A percentile compares a stretch with the other conserved stretches of the same genome.
phyloP scores from a whole-genome alignment of 306 rosid genomes.

The Cyclanthera cordifolia region DNA sequence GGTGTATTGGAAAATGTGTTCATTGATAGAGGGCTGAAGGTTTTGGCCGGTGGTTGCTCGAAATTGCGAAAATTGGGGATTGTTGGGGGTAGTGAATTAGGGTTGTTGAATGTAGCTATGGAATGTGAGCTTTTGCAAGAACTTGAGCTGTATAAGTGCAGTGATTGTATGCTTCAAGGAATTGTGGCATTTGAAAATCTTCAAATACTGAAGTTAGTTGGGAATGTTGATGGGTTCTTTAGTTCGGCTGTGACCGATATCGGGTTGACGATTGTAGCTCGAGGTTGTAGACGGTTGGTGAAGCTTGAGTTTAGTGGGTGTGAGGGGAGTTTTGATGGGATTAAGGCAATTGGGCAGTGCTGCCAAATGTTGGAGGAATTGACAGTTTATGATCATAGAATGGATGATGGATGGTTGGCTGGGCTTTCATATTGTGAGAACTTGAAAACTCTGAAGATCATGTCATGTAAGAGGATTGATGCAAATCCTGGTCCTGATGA shows the following conservation, averaged over 20 bases:
- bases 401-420: constrained; percentile 87
- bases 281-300: constrained; percentile 71
- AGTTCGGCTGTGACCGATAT: constrained; percentile 51
- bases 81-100: constrained; percentile 60
- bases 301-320: constrained; percentile 78
- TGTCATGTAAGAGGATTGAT: constrained; percentile 53
- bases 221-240: constrained; percentile 39
- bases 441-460: constrained; percentile 60
- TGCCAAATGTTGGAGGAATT: constrained; percentile 84
- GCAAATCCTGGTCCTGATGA: constrained; percentile 56
- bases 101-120: constrained; percentile 49
- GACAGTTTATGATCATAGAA: constrained; percentile 52
- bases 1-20: constrained; percentile 33
- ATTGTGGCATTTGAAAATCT: constrained; percentile 52
- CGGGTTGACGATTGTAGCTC: constrained; percentile 76
- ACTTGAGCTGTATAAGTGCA: constrained; percentile 62
- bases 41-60: constrained; percentile 44
- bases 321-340: constrained; percentile 80
- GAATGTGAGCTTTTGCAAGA: constrained; percentile 71
- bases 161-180: constrained; percentile 30
- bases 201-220: constrained; percentile 54
- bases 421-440: constrained; percentile 58
- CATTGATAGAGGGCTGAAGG: constrained; percentile 45
- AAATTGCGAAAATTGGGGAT: constrained; percentile 41
- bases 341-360: constrained; percentile 79